These are phyloP conservation scores for Pythium phragmiticola DNA, from an alignment of 352 stramenopile genomes.

Conservation along the genomic window DNA sequence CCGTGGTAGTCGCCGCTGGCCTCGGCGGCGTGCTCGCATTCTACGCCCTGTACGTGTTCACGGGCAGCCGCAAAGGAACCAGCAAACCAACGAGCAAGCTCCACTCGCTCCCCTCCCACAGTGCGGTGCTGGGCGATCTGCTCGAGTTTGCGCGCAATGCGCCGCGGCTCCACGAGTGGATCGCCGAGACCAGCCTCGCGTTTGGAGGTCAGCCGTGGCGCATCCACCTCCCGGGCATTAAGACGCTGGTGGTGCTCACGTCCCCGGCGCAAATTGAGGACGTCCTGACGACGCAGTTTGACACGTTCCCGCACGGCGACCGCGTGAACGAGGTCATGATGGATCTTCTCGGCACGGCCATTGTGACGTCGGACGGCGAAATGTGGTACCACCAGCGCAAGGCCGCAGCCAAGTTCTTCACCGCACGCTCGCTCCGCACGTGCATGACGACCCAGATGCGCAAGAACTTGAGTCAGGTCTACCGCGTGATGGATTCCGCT, in stretches of 20 bases:
- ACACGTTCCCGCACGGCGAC: slow-evolving; percentile 30
- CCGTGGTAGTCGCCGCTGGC: no score
- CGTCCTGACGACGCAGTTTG: slow-evolving; percentile 31
- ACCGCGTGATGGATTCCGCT: slow-evolving; percentile 11
- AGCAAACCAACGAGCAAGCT: no score
- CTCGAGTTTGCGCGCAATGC: slow-evolving; percentile 26
- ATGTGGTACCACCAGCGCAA: slow-evolving; percentile 36
- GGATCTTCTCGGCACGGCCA: slow-evolving; percentile 24
- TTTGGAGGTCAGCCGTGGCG: slow-evolving; percentile 26
- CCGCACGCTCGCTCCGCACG: slow-evolving; percentile 25
- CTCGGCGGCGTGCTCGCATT: no score
- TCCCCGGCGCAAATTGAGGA: slow-evolving; percentile 29
- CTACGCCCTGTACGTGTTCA: no score
- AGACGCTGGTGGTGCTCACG: slow-evolving; percentile 25
- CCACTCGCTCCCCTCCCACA: no score
- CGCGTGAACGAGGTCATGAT: not conserved
- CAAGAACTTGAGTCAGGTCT: slow-evolving; percentile 19
- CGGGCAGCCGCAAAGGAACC: no score
- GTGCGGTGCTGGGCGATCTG: slow-evolving; percentile 39
- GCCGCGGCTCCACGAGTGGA: slow-evolving; percentile 46
- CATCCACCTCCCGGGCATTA: slow-evolving; percentile 17
- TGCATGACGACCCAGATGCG: slow-evolving; percentile 26
- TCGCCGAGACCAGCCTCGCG: slow-evolving; percentile 22
- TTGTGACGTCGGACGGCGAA: slow-evolving; percentile 29
- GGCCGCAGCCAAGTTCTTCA: slow-evolving; percentile 32